Evolutionary conservation across 495 filamentous ascomycete species (phyloP).

Genomic region (Tuber indicum): DNA sequence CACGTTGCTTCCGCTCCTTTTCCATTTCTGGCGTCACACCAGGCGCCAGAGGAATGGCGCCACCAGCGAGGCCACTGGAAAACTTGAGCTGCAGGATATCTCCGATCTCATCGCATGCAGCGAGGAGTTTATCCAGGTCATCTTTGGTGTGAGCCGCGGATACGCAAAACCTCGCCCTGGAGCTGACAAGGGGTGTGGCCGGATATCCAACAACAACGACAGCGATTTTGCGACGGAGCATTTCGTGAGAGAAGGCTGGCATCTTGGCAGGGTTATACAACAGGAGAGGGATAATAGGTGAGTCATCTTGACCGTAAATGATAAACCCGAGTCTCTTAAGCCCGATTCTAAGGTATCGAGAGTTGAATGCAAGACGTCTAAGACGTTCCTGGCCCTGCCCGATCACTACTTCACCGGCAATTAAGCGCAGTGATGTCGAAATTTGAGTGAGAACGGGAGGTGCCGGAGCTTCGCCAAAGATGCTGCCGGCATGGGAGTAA

Average conservation of each 20-base stretch:
- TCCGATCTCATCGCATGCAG: slow-evolving; percentile 87
- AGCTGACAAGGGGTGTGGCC: slow-evolving; percentile 91
- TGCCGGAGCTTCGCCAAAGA: slow-evolving; percentile 81
- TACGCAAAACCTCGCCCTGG: slow-evolving; percentile 89
- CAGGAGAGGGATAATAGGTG: slow-evolving; percentile 87
- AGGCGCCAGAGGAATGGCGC: slow-evolving; percentile 64
- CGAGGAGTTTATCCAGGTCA: slow-evolving; percentile 82
- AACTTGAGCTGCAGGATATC: slow-evolving; percentile 92
- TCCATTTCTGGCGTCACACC: slow-evolving; percentile 64
- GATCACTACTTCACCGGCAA: slow-evolving; percentile 75
- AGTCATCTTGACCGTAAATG: slow-evolving; percentile 93
- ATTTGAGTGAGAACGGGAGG: slow-evolving; percentile 88
- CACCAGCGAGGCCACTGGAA: slow-evolving; percentile 86
- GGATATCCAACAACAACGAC: slow-evolving; percentile 97
- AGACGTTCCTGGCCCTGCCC: slow-evolving; percentile 94
- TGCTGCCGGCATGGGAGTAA: slow-evolving; percentile 72
- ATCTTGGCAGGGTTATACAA: slow-evolving; percentile 97
- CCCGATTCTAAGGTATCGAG: slow-evolving; percentile 89
- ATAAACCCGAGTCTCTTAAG: slow-evolving; percentile 97
- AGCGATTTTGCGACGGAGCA: slow-evolving; percentile 96
- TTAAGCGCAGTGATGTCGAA: slow-evolving; percentile 71
- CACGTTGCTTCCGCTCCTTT: slow-evolving; percentile 59
- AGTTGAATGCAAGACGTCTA: slow-evolving; percentile 96
- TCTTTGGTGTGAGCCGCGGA: slow-evolving; percentile 97
- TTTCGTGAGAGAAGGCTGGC: slow-evolving; percentile 95